These are phyloP conservation scores for Haplographium delicatum DNA, from an alignment of 495 filamentous ascomycete species.

Conservation along the genomic window DNA sequence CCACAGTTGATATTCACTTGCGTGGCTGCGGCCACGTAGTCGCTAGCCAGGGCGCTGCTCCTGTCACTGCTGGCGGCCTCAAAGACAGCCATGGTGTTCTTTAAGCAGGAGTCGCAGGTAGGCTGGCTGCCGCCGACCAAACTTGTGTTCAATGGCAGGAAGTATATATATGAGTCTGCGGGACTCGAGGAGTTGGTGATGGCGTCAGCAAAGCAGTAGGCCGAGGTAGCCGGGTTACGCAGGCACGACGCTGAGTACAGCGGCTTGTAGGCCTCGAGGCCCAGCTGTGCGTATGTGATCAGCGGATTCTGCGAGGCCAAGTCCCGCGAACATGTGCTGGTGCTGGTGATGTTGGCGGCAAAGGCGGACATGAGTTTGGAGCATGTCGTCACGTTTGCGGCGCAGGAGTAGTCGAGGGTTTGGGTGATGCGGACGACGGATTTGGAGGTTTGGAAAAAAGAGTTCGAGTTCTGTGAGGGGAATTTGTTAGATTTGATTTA, in stretches of 20 bases:
- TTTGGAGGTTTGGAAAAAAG: slow-evolving; percentile 70
- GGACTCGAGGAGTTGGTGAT: slow-evolving; percentile 66
- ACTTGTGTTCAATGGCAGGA: slow-evolving; percentile 68
- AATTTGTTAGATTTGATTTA: neutral
- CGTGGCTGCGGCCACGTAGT: slow-evolving; percentile 59
- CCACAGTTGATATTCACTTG: slow-evolving; percentile 64
- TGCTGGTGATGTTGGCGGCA: slow-evolving; percentile 50
- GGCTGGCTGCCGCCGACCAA: slow-evolving; percentile 59
- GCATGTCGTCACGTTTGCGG: slow-evolving; percentile 55
- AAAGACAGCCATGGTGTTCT: slow-evolving; percentile 66
- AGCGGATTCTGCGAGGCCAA: slow-evolving; percentile 57
- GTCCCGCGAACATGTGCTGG: slow-evolving; percentile 65
- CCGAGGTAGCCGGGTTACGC: slow-evolving; percentile 43
- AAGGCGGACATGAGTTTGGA: slow-evolving; percentile 50
- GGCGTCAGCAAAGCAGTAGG: slow-evolving; percentile 78
- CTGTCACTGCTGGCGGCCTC: slow-evolving; percentile 53
- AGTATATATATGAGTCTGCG: slow-evolving; percentile 73
- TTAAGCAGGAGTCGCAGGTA: slow-evolving; percentile 63
- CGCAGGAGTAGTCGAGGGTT: slow-evolving; percentile 67
- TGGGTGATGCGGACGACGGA: slow-evolving; percentile 61
- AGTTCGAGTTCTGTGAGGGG: slow-evolving; percentile 51
- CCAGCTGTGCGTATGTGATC: slow-evolving; percentile 67
- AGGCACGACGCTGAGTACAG: slow-evolving; percentile 78
- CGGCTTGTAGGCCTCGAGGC: slow-evolving; percentile 65
- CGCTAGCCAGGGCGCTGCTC: slow-evolving; percentile 48